Evolutionary conservation across 2,329 filamentous ascomycete species (phyloP).

Genomic region (Penicillium oxalicum): DNA sequence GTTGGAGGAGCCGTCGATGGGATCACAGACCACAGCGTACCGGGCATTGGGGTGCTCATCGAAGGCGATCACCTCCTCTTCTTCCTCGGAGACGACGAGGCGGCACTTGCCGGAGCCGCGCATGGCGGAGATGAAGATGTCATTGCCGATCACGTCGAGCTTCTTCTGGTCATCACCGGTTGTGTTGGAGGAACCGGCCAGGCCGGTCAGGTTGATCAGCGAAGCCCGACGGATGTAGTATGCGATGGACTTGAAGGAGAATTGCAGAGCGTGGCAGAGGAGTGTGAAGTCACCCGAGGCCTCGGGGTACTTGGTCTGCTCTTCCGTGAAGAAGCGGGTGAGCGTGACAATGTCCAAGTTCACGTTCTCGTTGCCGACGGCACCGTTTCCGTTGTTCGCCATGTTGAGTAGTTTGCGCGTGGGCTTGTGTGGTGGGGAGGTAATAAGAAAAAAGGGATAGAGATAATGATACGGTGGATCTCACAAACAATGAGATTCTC

Average conservation of each 20-base stretch:
- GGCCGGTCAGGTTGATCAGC: conserved; percentile 88
- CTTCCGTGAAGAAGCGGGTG: conserved; percentile 91
- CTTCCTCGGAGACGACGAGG: conserved; percentile 93
- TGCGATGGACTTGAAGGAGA: conserved; percentile 99
- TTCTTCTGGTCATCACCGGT: conserved; percentile 99
- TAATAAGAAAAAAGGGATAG: conserved; percentile 3
- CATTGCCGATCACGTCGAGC: conserved; percentile 97
- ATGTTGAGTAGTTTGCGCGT: conserved; percentile 21
- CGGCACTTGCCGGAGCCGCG: conserved; percentile 83
- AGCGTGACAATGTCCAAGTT: conserved; percentile 96
- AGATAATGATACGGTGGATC: not conserved
- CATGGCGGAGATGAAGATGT: conserved; percentile 96
- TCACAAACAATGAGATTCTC: not conserved
- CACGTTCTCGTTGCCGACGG: conserved; percentile 65
- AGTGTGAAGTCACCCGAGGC: conserved; percentile 99
- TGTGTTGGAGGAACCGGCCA: conserved; percentile 89
- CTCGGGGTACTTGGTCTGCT: conserved; percentile 87
- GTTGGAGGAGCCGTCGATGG: conserved; percentile 96
- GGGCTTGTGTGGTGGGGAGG: no score
- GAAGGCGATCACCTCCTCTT: conserved; percentile 88
- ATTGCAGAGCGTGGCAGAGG: conserved; percentile 94
- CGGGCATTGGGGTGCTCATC: conserved; percentile 65
- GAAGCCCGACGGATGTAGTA: conserved; percentile 98
- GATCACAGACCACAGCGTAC: conserved; percentile 94
- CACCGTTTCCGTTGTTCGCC: conserved; percentile 39